Evolutionary conservation across 176 grass and related monocot genomes (phyloP).

Genomic region (Hordeum vulgare): DNA sequence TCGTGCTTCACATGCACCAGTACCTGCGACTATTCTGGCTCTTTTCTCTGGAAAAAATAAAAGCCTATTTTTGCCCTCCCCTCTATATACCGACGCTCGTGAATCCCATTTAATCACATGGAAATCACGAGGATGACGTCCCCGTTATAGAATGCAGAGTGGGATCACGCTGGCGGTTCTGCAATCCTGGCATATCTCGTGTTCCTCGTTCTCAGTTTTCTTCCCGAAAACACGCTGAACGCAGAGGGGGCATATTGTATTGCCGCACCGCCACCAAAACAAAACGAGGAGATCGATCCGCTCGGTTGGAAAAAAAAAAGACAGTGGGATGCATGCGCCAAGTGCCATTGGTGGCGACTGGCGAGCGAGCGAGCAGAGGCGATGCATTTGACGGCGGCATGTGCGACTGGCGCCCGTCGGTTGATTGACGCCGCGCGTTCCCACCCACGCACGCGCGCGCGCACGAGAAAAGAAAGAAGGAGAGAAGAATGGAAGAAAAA

Average conservation of each 20-base stretch:
- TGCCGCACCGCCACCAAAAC: background rate
- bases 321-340: background rate
- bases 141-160: background rate
- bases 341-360: background rate
- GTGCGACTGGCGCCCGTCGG: background rate
- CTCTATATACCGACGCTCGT: background rate
- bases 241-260: background rate
- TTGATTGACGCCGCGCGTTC: constrained; percentile 18
- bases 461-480: background rate
- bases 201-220: background rate
- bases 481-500: too few relatives aligned
- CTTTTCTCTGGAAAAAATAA: too few relatives aligned
- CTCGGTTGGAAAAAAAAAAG: background rate
- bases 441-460: constrained; percentile 23
- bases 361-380: too few relatives aligned
- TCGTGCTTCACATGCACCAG: background rate
- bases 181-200: background rate
- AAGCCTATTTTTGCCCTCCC: background rate
- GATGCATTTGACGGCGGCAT: too few relatives aligned
- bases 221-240: background rate
- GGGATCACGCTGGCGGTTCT: too few relatives aligned
- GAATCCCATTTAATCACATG: background rate
- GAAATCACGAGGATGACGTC: background rate
- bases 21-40: background rate
- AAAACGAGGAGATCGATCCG: background rate